These are phyloP conservation scores for Carex parvula DNA, from an alignment of 176 grass and related monocot species.

Conservation along the genomic window DNA sequence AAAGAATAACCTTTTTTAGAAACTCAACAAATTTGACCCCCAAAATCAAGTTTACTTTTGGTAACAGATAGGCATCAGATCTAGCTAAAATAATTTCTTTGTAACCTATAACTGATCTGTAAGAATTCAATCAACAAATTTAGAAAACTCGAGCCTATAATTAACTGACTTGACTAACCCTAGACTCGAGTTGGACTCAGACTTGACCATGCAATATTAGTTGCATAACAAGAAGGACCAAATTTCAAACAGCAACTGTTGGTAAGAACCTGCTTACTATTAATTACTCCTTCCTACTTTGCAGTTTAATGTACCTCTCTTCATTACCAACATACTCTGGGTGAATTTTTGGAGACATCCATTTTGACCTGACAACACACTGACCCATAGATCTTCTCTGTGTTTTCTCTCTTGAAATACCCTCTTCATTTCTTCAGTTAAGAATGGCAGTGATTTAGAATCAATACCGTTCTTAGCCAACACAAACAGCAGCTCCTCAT, in stretches of 20 bases:
- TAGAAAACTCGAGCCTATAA: neutral
- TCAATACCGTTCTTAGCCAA: conserved; percentile 66
- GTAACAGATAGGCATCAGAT: neutral
- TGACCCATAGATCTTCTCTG: conserved; percentile 71
- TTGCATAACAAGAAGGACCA: conserved; percentile 15
- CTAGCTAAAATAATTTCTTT: neutral
- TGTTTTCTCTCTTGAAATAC: conserved; percentile 64
- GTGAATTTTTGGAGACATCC: conserved; percentile 49
- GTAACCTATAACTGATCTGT: neutral
- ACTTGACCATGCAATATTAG: neutral
- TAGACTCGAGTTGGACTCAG: neutral
- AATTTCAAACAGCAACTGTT: neutral
- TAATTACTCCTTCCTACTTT: neutral
- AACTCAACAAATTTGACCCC: neutral
- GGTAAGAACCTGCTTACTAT: neutral
- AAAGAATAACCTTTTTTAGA: neutral
- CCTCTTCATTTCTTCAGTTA: conserved; percentile 68
- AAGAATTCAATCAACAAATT: neutral
- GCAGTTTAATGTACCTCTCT: conserved; percentile 53
- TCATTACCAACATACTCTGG: conserved; percentile 73
- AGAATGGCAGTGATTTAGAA: conserved; percentile 47
- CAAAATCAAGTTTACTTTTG: neutral
- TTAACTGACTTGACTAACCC: neutral
- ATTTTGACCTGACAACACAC: conserved; percentile 61
- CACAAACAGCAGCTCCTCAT: conserved; percentile 86